Conservation (phyloP, 345 rosid species). For the Eucalyptus erythrocorys region DNA sequence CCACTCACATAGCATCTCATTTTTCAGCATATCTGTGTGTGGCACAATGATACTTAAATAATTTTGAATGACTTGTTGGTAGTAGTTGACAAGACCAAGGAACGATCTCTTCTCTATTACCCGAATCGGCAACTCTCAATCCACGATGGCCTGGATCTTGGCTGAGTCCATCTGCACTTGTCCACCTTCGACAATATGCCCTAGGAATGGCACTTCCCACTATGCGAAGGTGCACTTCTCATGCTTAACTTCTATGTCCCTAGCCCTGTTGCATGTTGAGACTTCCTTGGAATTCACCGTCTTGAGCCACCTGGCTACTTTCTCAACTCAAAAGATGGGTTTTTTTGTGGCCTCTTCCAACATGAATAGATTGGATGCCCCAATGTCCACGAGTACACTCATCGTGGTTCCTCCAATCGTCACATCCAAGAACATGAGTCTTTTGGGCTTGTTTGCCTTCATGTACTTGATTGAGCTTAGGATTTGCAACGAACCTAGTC, state of each 20-base stretch:
- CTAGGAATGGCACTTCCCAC: background rate
- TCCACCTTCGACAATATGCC: background rate
- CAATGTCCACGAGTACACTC: background rate
- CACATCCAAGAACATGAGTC: background rate
- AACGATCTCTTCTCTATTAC: background rate
- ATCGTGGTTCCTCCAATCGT: background rate
- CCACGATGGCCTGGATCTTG: background rate
- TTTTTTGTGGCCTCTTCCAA: background rate
- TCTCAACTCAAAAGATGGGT: background rate
- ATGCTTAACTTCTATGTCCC: background rate
- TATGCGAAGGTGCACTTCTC: background rate
- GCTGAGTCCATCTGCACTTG: background rate
- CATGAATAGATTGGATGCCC: background rate
- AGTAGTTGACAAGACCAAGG: background rate
- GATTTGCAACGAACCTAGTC: background rate
- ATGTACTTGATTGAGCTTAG: background rate
- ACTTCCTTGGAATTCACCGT: background rate
- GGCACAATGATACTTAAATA: background rate
- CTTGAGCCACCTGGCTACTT: background rate
- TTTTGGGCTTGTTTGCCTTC: background rate
- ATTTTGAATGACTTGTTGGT: background rate
- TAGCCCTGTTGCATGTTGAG: background rate
- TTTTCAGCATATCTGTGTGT: background rate
- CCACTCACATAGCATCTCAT: background rate
- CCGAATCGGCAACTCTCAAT: background rate